Conservation (phyloP, 257 asterid genomes). For the Solanum chaucha region DNA sequence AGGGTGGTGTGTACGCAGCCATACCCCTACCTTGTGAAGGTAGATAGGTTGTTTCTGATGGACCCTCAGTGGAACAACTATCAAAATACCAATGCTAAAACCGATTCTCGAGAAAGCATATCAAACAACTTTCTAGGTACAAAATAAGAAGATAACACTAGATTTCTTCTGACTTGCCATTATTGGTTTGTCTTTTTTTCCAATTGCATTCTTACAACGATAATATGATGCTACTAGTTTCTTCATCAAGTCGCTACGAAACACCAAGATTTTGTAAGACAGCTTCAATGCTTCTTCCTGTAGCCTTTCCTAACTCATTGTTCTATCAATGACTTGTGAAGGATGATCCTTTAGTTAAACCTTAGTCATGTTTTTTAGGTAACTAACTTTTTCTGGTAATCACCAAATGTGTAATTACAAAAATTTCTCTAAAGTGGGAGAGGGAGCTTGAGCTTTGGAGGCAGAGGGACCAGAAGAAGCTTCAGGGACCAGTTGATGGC, state of each 20-base stretch:
- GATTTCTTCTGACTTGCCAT: neutral
- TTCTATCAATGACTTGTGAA: neutral
- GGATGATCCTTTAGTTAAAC: neutral
- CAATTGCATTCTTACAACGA: neutral
- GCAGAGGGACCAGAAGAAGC: conserved; percentile 84
- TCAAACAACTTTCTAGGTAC: neutral
- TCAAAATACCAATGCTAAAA: neutral
- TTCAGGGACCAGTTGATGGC: conserved; percentile 67
- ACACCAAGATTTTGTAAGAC: neutral
- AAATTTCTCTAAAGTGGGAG: conserved; percentile 29
- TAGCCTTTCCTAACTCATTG: neutral
- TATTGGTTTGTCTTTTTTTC: neutral
- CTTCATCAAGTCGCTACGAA: neutral
- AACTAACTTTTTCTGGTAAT: neutral
- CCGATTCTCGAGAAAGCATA: neutral
- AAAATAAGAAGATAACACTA: neutral
- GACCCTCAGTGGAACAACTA: neutral
- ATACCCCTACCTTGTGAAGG: neutral
- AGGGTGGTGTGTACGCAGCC: neutral
- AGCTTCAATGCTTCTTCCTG: neutral
- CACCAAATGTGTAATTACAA: neutral
- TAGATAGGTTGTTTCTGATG: neutral
- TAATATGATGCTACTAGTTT: neutral
- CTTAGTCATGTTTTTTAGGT: neutral
- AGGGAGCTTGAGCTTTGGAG: conserved; percentile 63